Percentiles rank a stretch among this genome's conserved stretches.
Conservation (phyloP, 495 filamentous ascomycete genomes). For the Aspergillus coremiiformis region DNA sequence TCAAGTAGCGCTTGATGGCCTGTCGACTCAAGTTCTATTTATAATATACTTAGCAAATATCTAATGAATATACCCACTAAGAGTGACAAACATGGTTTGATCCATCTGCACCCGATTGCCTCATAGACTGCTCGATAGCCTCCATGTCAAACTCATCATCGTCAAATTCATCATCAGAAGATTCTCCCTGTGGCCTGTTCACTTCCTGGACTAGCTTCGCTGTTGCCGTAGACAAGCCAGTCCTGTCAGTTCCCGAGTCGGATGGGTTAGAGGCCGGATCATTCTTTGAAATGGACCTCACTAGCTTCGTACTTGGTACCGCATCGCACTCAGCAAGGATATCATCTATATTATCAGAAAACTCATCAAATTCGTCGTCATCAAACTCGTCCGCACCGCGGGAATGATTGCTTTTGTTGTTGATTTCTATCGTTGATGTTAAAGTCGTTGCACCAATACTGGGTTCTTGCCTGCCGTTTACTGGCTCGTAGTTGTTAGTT, state of each 20-base stretch:
- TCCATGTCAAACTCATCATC: slow-evolving; percentile 39
- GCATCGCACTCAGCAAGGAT: slow-evolving; percentile 34
- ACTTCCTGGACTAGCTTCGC: background rate
- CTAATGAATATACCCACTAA: slow-evolving; percentile 29
- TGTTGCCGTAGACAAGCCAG: background rate
- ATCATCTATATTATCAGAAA: slow-evolving; percentile 35
- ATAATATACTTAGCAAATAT: slow-evolving; percentile 37
- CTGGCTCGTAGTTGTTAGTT: background rate
- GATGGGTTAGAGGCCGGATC: slow-evolving; percentile 2
- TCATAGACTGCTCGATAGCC: slow-evolving; percentile 38
- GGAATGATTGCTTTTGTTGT: slow-evolving; percentile 34
- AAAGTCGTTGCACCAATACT: background rate
- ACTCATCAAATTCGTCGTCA: slow-evolving; percentile 57
- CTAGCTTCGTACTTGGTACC: slow-evolving; percentile 43
- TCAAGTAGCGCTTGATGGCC: slow-evolving; percentile 74
- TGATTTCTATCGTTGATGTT: slow-evolving; percentile 37
- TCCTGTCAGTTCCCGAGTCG: background rate
- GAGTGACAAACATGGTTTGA: slow-evolving; percentile 37
- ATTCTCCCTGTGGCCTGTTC: slow-evolving; percentile 9
- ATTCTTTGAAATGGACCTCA: slow-evolving; percentile 8
- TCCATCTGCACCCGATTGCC: slow-evolving; percentile 26
- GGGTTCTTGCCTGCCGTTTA: background rate
- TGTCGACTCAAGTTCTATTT: slow-evolving; percentile 48
- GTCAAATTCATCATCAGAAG: slow-evolving; percentile 40
- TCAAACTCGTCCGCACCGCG: slow-evolving; percentile 54